phyloP scores from a whole-genome alignment of 306 rosid species.

The Begonia masoniana region DNA sequence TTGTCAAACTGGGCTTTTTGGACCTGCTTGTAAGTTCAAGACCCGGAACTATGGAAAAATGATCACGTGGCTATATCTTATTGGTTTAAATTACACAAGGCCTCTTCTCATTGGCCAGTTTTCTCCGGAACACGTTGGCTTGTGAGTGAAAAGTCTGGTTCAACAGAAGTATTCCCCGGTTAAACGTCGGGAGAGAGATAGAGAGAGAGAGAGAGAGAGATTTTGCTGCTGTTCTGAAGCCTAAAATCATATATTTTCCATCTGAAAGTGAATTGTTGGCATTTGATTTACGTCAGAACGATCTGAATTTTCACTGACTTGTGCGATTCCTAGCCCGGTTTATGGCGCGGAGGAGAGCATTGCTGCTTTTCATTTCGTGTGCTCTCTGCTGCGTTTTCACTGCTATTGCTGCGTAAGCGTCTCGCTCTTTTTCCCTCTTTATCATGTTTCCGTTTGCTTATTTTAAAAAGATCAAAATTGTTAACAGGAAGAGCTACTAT shows the following conservation, averaged over 20 bases:
- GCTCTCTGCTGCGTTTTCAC: slow-evolving; percentile 47
- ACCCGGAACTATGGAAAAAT: no score
- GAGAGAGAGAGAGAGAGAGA: neutral
- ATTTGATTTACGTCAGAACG: slow-evolving; percentile 11
- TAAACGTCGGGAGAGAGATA: neutral
- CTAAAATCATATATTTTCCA: slow-evolving; percentile 5
- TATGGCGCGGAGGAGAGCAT: slow-evolving; percentile 63
- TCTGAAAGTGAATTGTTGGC: slow-evolving; percentile 4
- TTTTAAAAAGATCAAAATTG: neutral
- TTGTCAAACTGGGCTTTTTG: no score
- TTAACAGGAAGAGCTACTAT: slow-evolving; percentile 64
- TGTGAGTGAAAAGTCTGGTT: no score
- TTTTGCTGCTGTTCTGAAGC: neutral
- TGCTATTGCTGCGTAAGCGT: slow-evolving; percentile 77
- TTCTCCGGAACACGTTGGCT: no score
- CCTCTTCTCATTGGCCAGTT: no score
- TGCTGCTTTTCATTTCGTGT: slow-evolving; percentile 35
- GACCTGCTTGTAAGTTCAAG: no score
- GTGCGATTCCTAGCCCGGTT: slow-evolving; percentile 2
- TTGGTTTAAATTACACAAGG: no score
- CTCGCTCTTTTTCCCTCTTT: slow-evolving; percentile 1
- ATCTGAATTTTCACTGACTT: slow-evolving; percentile 19
- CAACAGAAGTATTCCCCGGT: no score
- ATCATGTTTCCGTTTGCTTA: neutral
- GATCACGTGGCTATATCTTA: no score